Percentiles rank a stretch among this genome's conserved stretches.
Conservation (phyloP, 208 protist genomes). For the Wallacemonas sp. region DNA sequence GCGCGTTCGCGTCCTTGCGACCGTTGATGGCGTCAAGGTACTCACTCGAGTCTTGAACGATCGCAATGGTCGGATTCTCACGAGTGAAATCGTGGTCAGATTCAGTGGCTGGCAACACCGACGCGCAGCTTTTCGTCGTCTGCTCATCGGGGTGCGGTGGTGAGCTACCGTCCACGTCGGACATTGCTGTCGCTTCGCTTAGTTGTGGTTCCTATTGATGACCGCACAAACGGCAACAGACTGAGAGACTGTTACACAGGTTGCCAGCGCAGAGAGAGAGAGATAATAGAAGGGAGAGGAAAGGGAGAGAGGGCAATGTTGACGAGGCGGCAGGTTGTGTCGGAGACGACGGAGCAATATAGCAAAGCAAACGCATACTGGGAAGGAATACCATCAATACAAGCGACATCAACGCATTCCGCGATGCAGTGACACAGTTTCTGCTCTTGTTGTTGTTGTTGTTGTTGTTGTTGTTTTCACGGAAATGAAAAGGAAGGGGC, state of each 20-base stretch:
- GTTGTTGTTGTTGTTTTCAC: too few species aligned
- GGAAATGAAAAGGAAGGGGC: too few species aligned
- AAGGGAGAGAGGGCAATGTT: not conserved
- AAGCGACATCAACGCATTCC: too few species aligned
- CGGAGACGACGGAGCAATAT: too few species aligned
- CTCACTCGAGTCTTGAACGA: conserved; percentile 61
- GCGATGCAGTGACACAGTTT: too few species aligned
- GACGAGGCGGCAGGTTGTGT: not conserved
- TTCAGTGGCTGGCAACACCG: not conserved
- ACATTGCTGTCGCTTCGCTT: not conserved
- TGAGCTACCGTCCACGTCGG: not conserved
- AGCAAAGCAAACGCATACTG: too few species aligned
- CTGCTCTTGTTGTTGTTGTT: too few species aligned
- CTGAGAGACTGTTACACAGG: too few species aligned
- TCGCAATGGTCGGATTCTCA: conserved; percentile 24
- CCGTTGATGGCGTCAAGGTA: conserved; percentile 45
- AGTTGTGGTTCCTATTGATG: not conserved
- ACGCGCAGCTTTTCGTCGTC: too few species aligned
- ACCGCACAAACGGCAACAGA: not conserved
- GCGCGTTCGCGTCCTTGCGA: conserved; percentile 45
- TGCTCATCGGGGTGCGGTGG: not conserved
- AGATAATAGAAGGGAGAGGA: not conserved
- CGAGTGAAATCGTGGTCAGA: not conserved
- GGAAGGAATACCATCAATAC: too few species aligned
- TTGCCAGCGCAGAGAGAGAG: conserved; percentile 11